Evolutionary conservation across 164 flowering plant species (phyloP).

Genomic region (Liquidambar formosana): DNA sequence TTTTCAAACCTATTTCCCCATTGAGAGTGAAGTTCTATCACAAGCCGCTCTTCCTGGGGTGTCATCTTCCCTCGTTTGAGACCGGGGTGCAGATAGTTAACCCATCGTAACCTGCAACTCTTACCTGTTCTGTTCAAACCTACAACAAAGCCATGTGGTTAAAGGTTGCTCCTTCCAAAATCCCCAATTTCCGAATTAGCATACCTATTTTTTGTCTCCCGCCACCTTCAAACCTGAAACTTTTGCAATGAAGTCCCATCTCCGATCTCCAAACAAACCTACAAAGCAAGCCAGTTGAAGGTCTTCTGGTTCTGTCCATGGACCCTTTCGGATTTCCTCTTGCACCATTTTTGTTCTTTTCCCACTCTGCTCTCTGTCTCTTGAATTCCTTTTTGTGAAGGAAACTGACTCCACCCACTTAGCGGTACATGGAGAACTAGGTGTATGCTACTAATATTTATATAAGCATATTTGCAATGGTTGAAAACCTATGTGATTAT

Average conservation of each 20-base stretch:
- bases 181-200: slow-evolving; percentile 38
- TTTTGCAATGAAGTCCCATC: slow-evolving; percentile 98
- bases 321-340: slow-evolving; percentile 78
- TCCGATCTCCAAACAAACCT: slow-evolving; percentile 81
- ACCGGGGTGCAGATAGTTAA: slow-evolving; percentile 91
- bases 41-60: slow-evolving; percentile 85
- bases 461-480: slow-evolving; percentile 13
- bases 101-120: slow-evolving; percentile 98
- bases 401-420: slow-evolving; percentile 7
- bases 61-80: slow-evolving; percentile 92
- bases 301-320: slow-evolving; percentile 98
- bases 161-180: slow-evolving; percentile 35
- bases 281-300: slow-evolving; percentile 71
- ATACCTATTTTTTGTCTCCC: slow-evolving; percentile 78
- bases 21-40: slow-evolving; percentile 82
- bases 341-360: slow-evolving; percentile 37
- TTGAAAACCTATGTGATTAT: background rate
- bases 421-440: slow-evolving; percentile 10
- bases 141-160: slow-evolving; percentile 59
- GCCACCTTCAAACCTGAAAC: slow-evolving; percentile 99
- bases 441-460: slow-evolving; percentile 21
- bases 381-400: background rate
- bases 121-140: slow-evolving; percentile 98
- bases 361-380: slow-evolving; percentile 5
- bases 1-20: slow-evolving; percentile 92